Percentiles rank a stretch among this genome's conserved stretches.
phyloP scores from a whole-genome alignment of 768 basidiomycete genomes.

The Leccinum barrowsii region DNA sequence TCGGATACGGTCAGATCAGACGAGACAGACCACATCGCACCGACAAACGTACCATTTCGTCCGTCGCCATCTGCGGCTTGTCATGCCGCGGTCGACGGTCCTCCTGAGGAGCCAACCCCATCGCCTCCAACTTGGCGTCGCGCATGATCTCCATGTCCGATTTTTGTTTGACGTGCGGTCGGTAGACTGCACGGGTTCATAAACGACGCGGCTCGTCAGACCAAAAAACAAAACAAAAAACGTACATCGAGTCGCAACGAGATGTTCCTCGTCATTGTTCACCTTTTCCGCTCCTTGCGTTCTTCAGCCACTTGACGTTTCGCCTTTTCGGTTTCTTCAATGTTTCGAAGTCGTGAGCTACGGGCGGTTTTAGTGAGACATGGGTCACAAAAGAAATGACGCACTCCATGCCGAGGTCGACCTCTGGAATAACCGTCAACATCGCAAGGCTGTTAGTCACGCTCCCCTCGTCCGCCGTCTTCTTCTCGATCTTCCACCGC shows the following conservation, averaged over 20 bases:
- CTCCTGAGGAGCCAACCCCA: constrained; percentile 61
- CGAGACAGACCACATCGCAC: not conserved
- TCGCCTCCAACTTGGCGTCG: constrained; percentile 84
- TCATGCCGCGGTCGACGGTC: constrained; percentile 42
- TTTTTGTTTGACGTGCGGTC: constrained; percentile 76
- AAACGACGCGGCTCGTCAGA: not conserved
- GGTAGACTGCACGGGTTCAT: constrained; percentile 61
- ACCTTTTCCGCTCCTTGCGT: constrained; percentile 53
- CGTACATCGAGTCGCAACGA: constrained; percentile 86
- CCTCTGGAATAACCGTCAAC: constrained; percentile 97
- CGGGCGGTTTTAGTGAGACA: too few relatives aligned
- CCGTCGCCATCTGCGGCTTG: constrained; percentile 80
- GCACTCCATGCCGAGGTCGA: constrained; percentile 98
- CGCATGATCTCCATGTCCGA: constrained; percentile 86
- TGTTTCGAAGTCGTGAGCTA: constrained; percentile 85
- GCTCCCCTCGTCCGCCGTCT: constrained; percentile 76
- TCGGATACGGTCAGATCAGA: not conserved
- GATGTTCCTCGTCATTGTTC: constrained; percentile 73
- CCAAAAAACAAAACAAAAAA: not conserved
- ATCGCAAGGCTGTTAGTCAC: constrained; percentile 92
- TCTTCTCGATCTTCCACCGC: constrained; percentile 58
- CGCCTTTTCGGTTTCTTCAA: constrained; percentile 96
- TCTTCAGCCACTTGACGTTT: constrained; percentile 82
- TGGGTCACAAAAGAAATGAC: constrained; percentile 31
- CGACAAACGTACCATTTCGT: constrained; percentile 66